Conservation (phyloP, 202 grass and related monocot genomes). For the Brachypodium distachyon region DNA sequence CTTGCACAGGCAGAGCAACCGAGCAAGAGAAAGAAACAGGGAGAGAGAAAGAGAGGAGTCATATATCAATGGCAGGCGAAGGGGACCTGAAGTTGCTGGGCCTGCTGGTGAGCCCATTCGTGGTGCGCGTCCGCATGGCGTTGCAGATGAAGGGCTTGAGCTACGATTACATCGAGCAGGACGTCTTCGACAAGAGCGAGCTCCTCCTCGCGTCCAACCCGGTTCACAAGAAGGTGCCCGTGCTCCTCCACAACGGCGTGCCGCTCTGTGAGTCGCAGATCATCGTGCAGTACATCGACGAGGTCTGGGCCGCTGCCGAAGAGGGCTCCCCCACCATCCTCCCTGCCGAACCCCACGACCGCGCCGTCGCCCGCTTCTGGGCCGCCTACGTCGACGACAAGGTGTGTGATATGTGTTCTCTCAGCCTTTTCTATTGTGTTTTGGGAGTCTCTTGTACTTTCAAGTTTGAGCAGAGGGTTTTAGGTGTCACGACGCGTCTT, state of each 20-base stretch:
- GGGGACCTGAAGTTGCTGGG: slow-evolving; percentile 40
- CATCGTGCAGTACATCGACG: slow-evolving; percentile 25
- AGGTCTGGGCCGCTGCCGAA: not conserved
- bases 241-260: slow-evolving; percentile 15
- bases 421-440: no score
- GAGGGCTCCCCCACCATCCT: not conserved
- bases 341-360: slow-evolving; percentile 7
- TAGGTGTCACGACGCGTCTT: no score
- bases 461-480: no score
- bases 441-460: no score
- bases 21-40: not conserved
- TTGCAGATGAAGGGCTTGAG: slow-evolving; percentile 31
- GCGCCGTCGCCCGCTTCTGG: no score
- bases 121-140: slow-evolving; percentile 10
- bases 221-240: slow-evolving; percentile 18
- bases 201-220: slow-evolving; percentile 38
- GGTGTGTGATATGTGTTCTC: no score
- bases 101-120: slow-evolving; percentile 17
- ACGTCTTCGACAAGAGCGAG: slow-evolving; percentile 32
- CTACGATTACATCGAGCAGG: slow-evolving; percentile 32
- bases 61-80: not conserved
- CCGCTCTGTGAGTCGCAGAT: slow-evolving; percentile 19
- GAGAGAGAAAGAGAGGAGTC: no score
- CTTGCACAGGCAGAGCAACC: not conserved
- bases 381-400: no score